A percentile compares a stretch with the other conserved stretches of the same genome.
Evolutionary conservation across 208 protist species (phyloP).

Genomic region (Trichomonas tenax): DNA sequence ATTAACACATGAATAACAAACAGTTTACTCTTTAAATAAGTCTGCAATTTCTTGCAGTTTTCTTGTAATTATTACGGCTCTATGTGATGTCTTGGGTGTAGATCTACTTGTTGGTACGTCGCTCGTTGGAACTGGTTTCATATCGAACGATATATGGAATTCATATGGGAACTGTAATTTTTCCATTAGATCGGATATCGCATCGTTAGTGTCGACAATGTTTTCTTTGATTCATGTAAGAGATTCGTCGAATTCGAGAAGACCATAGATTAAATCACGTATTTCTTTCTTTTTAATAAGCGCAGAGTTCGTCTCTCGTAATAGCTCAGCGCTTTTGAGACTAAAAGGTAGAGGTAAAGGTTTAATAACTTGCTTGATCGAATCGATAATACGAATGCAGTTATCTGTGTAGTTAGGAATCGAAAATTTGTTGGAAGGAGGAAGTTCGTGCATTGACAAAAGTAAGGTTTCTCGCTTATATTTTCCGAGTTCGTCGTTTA

Average conservation of each 20-base stretch:
- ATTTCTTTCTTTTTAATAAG: background rate
- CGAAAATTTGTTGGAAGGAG: background rate
- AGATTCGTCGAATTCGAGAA: background rate
- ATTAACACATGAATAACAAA: background rate
- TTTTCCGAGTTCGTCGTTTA: background rate
- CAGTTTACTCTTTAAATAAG: background rate
- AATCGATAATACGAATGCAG: background rate
- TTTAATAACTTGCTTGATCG: background rate
- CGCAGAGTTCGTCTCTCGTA: background rate
- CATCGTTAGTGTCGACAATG: background rate
- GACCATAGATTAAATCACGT: background rate
- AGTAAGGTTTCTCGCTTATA: background rate
- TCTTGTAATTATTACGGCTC: background rate
- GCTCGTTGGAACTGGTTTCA: background rate
- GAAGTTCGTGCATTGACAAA: background rate
- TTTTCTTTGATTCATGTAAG: background rate
- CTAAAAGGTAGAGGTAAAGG: background rate
- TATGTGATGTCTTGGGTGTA: background rate
- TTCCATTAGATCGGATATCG: background rate
- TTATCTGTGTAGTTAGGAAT: background rate
- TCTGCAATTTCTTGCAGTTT: background rate
- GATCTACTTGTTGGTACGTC: background rate
- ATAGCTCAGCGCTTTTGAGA: background rate
- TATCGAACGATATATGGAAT: background rate
- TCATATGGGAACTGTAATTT: background rate